Conservation (phyloP, 2,329 filamentous ascomycete genomes). For the Clonostachys rhizophaga region DNA sequence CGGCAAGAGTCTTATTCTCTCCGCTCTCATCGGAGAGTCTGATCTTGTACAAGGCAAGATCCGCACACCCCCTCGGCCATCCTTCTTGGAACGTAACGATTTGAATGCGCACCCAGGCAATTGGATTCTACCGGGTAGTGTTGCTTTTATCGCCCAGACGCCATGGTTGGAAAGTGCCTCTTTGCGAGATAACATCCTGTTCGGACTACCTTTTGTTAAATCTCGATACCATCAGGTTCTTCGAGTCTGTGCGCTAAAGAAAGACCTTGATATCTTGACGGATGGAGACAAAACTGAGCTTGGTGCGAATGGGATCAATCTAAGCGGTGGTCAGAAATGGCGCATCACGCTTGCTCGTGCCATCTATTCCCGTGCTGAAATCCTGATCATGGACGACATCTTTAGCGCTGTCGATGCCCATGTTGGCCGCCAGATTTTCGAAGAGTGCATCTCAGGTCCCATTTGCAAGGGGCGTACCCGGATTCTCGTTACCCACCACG, state of each 20-base stretch:
- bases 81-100: conserved; percentile 53
- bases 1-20: conserved; percentile 72
- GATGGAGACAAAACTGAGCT: conserved; percentile 80
- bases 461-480: conserved; percentile 66
- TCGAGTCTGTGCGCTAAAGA: conserved; percentile 67
- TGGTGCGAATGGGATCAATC: conserved; percentile 78
- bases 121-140: conserved; percentile 65
- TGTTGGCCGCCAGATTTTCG: conserved; percentile 74
- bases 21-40: conserved; percentile 70
- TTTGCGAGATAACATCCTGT: conserved; percentile 74
- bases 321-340: conserved; percentile 82
- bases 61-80: conserved; percentile 44
- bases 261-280: conserved; percentile 70
- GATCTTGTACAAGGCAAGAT: conserved; percentile 63
- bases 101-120: conserved; percentile 55
- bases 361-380: conserved; percentile 72
- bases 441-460: conserved; percentile 68
- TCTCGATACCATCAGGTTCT: conserved; percentile 68
- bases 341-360: conserved; percentile 75
- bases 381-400: conserved; percentile 77
- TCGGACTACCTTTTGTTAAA: conserved; percentile 66
- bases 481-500: conserved; percentile 78
- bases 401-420: conserved; percentile 81
- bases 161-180: conserved; percentile 84
- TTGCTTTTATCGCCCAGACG: conserved; percentile 75